Evolutionary conservation across 2,329 filamentous ascomycete species (phyloP).

Genomic region (Chalara sp.): DNA sequence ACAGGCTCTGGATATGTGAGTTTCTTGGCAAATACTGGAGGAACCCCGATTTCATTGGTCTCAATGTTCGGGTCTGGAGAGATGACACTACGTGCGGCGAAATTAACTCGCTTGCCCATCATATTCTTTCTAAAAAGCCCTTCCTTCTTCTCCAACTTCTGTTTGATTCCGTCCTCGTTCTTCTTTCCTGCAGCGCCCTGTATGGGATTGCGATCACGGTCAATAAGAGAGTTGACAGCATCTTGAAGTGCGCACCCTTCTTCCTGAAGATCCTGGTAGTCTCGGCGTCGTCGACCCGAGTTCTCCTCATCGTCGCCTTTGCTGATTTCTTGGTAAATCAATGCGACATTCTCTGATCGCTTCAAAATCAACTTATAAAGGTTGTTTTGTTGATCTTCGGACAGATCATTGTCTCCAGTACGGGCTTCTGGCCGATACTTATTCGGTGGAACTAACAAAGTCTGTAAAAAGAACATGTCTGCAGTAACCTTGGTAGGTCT

Average conservation of each 20-base stretch:
- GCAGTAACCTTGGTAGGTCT: constrained; percentile 53
- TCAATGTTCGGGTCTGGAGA: constrained; percentile 98
- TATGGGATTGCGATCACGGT: constrained; percentile 78
- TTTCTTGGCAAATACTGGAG: constrained; percentile 94
- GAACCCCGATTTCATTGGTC: constrained; percentile 97
- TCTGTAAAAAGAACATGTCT: constrained; percentile 92
- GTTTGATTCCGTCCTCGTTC: constrained; percentile 92
- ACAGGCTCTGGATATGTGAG: constrained; percentile 96
- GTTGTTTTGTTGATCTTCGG: constrained; percentile 82
- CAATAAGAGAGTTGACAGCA: constrained; percentile 84
- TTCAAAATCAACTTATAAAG: constrained; percentile 82
- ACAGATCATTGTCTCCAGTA: constrained; percentile 72
- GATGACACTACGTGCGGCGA: constrained; percentile 93
- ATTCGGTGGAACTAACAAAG: constrained; percentile 85
- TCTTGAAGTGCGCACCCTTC: constrained; percentile 83
- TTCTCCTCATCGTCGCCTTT: constrained; percentile 16
- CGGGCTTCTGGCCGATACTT: constrained; percentile 81
- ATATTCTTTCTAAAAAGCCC: constrained; percentile 98
- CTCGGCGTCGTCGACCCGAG: constrained; percentile 39
- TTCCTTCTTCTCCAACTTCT: constrained; percentile 97
- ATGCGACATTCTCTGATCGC: constrained; percentile 64
- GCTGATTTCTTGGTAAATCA: constrained; percentile 63
- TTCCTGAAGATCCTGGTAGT: constrained; percentile 72
- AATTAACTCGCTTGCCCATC: constrained; percentile 97
- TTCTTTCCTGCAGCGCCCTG: constrained; percentile 70